Percentiles rank a stretch among this genome's conserved stretches.
These are phyloP conservation scores for Hypomontagnella submonticulosa DNA, from an alignment of 495 filamentous ascomycete species.

Conservation along the genomic window DNA sequence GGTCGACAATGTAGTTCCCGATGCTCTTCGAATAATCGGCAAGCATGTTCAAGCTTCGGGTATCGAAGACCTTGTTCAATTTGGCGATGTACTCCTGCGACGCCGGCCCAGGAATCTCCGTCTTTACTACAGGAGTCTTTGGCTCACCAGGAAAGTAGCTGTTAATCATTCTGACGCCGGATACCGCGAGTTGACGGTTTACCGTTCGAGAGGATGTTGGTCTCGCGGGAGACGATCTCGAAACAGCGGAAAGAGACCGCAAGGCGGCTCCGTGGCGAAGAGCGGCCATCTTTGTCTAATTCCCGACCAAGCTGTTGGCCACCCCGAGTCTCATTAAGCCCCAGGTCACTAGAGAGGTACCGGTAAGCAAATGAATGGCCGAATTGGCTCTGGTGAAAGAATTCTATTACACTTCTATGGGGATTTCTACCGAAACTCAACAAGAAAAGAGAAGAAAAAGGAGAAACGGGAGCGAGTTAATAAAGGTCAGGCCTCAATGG, in stretches of 20 bases:
- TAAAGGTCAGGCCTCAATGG: no score
- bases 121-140: slow-evolving; percentile 75
- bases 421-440: no score
- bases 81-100: slow-evolving; percentile 69
- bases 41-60: slow-evolving; percentile 92
- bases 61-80: slow-evolving; percentile 90
- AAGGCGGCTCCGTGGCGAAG: slow-evolving; percentile 40
- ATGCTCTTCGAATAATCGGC: slow-evolving; percentile 80
- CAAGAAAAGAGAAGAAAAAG: neutral
- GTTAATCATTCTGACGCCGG: slow-evolving; percentile 53
- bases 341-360: slow-evolving; percentile 12
- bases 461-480: slow-evolving; percentile 6
- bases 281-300: slow-evolving; percentile 38
- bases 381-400: neutral
- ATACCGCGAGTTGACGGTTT: slow-evolving; percentile 45
- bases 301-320: neutral
- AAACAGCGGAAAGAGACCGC: slow-evolving; percentile 36
- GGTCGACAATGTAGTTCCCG: slow-evolving; percentile 85
- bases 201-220: slow-evolving; percentile 11
- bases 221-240: slow-evolving; percentile 13
- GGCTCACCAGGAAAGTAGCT: slow-evolving; percentile 79
- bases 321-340: slow-evolving; percentile 14
- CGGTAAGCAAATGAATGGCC: neutral
- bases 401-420: slow-evolving; percentile 4
- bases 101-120: slow-evolving; percentile 85